Conservation (phyloP, 805 yeast species). For the Candida maltosa region DNA sequence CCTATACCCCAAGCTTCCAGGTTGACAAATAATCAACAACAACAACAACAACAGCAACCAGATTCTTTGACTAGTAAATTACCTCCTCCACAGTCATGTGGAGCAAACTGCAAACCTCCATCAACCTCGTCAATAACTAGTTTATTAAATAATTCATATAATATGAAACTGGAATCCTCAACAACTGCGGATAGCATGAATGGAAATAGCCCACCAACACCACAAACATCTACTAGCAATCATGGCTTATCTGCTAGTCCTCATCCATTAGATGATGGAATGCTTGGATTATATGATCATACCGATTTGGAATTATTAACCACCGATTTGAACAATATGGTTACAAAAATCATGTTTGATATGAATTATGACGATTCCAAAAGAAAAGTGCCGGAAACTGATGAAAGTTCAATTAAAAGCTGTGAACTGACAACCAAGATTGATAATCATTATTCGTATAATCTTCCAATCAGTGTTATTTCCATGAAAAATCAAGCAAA, state of each 20-base stretch:
- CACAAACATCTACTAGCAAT: too few relatives aligned
- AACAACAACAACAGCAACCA: too few relatives aligned
- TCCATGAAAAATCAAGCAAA: conserved; percentile 20
- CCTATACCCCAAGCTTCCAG: too few relatives aligned
- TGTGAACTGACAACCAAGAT: conserved; percentile 1
- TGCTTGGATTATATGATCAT: conserved; percentile 8
- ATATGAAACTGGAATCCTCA: too few relatives aligned
- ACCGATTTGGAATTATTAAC: conserved; percentile 37
- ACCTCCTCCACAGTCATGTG: conserved; percentile 5
- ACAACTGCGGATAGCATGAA: too few relatives aligned
- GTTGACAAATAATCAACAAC: too few relatives aligned
- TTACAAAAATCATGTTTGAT: conserved; percentile 36
- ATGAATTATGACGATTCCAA: too few relatives aligned
- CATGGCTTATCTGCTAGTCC: too few relatives aligned
- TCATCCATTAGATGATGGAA: conserved; percentile 1
- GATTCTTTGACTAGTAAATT: not conserved
- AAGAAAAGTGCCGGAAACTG: conserved; percentile 9
- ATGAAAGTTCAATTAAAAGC: conserved; percentile 6
- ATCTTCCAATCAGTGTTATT: conserved; percentile 28
- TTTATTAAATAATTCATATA: too few relatives aligned
- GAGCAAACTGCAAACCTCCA: too few relatives aligned
- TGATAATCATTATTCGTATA: too few relatives aligned
- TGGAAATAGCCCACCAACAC: not conserved
- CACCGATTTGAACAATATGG: conserved; percentile 37
- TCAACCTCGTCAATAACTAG: too few relatives aligned